Evolutionary conservation across 495 filamentous ascomycete species (phyloP), one percentile per base, ranked within the genome.

Genomic region (Chaetomium fimeti): DNA sequence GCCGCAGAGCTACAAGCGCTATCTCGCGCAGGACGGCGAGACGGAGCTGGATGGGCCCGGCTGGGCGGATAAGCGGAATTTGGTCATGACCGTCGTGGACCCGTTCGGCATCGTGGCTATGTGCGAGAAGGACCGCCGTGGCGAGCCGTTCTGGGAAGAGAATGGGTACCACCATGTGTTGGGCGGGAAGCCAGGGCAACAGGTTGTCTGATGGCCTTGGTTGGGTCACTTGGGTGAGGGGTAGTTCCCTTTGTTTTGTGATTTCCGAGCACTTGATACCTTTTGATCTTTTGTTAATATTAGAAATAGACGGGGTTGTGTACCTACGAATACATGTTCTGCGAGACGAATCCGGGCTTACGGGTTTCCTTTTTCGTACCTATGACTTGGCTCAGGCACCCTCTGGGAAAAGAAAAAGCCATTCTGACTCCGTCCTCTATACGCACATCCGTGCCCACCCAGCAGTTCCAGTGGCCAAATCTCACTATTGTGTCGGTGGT

Each of bases 1-100:
- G 48, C 89, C 89, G 0, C 74, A 76, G 54, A 83, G 81, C 59
- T 85, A 84, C 57, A 87, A 86, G 69, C 77, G 85, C 20, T 90
- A 89, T 70, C 77, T 92, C 7, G 82, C 82, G 1, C 66, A 55
- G 62, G 88, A 91, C 70, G 89, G 89, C 2, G 73, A 82, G n/a
- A 88, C 86, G 0, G 89, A 91, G 76, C 71, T 89, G 45, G 77
- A 78, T 42, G 88, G 88, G 0, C 83, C 84, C 1, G 89, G 88
- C 1, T 90, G 84, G 66, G 72, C 82, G 56, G 86, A 91, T 63
- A 60, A 71, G 47, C 73, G 88, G 48, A 74, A 69, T n/a, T 80
- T 82, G 42, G 36, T 83, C 20, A 53, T 80, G 11, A 90, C 87
- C 0, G 32, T 90, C 9, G 3, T 91, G 13, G 88, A 91, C 72